Evolutionary conservation across 1,139 yeast species (phyloP).

Genomic region (Nakaseomyces bracarensis): DNA sequence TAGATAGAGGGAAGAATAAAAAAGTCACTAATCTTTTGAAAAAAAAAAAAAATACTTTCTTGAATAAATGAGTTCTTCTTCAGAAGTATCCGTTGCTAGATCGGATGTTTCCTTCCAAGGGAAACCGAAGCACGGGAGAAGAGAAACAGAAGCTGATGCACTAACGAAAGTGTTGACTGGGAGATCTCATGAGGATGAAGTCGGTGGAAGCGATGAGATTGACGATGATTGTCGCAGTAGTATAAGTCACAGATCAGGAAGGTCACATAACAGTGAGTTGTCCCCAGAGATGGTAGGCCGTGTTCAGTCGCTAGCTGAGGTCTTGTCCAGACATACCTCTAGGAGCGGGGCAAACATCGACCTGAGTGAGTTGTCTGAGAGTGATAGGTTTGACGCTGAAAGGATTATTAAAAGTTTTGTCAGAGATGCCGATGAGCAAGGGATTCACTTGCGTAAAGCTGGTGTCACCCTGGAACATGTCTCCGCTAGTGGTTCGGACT

Average conservation of each 20-base stretch:
- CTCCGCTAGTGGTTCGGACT: conserved; percentile 43
- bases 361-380: not conserved
- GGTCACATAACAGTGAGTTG: conserved; percentile 8
- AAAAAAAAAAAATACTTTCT: too few relatives aligned
- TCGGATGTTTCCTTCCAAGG: conserved; percentile 7
- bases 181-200: conserved; percentile 6
- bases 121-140: not conserved
- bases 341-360: conserved; percentile 13
- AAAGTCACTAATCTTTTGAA: too few relatives aligned
- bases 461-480: conserved; percentile 44
- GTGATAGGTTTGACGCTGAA: conserved; percentile 19
- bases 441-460: conserved; percentile 38
- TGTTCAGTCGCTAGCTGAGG: conserved; percentile 22
- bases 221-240: conserved; percentile 1
- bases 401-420: conserved; percentile 17
- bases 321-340: conserved; percentile 21
- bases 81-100: conserved; percentile 2
- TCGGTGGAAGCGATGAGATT: not conserved
- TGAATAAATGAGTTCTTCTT: too few relatives aligned
- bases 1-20: too few relatives aligned
- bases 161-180: conserved; percentile 14
- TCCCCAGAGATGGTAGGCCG: conserved; percentile 17
- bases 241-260: conserved; percentile 1
- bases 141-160: conserved; percentile 15
- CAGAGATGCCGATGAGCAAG: conserved; percentile 34